Percentiles rank a stretch among this genome's conserved stretches.
These are phyloP conservation scores for Globisporangium iwayamae DNA, from an alignment of 352 stramenopile genomes.

Conservation along the genomic window DNA sequence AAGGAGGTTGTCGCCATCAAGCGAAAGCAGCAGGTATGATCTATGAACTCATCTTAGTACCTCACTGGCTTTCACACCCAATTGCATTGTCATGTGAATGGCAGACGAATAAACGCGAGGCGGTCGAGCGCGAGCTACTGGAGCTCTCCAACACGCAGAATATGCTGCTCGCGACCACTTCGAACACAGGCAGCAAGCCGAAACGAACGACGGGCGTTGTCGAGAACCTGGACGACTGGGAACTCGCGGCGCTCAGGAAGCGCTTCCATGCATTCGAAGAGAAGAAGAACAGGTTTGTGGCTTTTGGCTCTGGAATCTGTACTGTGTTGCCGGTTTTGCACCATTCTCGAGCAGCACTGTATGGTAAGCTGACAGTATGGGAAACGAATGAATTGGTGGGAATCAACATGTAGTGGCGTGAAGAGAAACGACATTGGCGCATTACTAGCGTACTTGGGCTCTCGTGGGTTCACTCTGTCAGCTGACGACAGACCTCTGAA, in stretches of 20 bases:
- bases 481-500: neutral
- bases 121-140: conserved; percentile 35
- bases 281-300: conserved; percentile 30
- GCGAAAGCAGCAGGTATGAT: conserved; percentile 34
- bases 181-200: conserved; percentile 9
- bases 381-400: neutral
- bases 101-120: conserved; percentile 28
- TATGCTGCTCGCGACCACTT: conserved; percentile 13
- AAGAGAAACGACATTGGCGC: neutral
- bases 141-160: conserved; percentile 38
- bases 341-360: neutral
- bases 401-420: conserved; percentile 5
- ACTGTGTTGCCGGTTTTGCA: neutral
- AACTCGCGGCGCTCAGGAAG: conserved; percentile 45
- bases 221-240: conserved; percentile 43
- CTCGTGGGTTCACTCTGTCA: conserved; percentile 6
- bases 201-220: conserved; percentile 14
- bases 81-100: neutral
- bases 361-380: neutral
- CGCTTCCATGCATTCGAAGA: conserved; percentile 45
- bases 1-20: conserved; percentile 52
- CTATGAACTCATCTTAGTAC: neutral
- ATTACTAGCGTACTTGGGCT: conserved; percentile 9
- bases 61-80: neutral
- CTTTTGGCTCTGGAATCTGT: neutral